Evolutionary conservation across 2,329 filamentous ascomycete species (phyloP).

Genomic region (Colletotrichum viniferum): DNA sequence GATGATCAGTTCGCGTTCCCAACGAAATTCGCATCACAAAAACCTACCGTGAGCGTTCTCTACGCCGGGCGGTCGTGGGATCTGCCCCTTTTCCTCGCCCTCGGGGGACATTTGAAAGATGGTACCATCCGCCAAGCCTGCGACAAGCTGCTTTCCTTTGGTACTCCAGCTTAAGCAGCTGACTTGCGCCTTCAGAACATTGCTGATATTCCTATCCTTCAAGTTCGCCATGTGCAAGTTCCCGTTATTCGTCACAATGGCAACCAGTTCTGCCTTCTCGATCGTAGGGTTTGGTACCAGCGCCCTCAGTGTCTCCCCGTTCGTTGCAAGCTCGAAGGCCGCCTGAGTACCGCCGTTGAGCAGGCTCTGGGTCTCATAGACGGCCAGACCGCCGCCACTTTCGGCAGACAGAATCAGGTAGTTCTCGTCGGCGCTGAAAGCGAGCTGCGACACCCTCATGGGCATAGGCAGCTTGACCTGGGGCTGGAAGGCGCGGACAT

Average conservation of each 20-base stretch:
- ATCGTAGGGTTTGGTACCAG: slow-evolving; percentile 81
- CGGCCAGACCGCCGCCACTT: slow-evolving; percentile 77
- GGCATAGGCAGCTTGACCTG: slow-evolving; percentile 75
- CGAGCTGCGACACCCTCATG: slow-evolving; percentile 81
- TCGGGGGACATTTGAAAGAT: slow-evolving; percentile 84
- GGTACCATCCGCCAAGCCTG: slow-evolving; percentile 81
- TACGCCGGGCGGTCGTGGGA: slow-evolving; percentile 77
- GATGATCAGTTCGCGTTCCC: slow-evolving; percentile 29
- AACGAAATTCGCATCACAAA: neutral
- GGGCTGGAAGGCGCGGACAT: slow-evolving; percentile 74
- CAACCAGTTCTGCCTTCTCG: slow-evolving; percentile 76
- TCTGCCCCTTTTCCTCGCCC: slow-evolving; percentile 75
- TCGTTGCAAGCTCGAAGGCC: slow-evolving; percentile 77
- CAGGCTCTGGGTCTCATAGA: slow-evolving; percentile 78
- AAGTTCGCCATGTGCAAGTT: slow-evolving; percentile 86
- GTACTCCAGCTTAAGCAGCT: slow-evolving; percentile 91
- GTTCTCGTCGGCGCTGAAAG: slow-evolving; percentile 88
- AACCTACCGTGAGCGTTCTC: slow-evolving; percentile 70
- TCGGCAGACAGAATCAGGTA: slow-evolving; percentile 85
- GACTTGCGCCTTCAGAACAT: slow-evolving; percentile 71
- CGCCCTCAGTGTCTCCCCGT: slow-evolving; percentile 73
- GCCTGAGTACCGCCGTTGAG: slow-evolving; percentile 69
- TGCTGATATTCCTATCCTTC: slow-evolving; percentile 68
- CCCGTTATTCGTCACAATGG: slow-evolving; percentile 79
- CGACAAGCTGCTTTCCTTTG: slow-evolving; percentile 90